Base-by-base conservation (phyloP, 1,284 basidiomycete genomes). In the Chalciporus sp. region DNA sequence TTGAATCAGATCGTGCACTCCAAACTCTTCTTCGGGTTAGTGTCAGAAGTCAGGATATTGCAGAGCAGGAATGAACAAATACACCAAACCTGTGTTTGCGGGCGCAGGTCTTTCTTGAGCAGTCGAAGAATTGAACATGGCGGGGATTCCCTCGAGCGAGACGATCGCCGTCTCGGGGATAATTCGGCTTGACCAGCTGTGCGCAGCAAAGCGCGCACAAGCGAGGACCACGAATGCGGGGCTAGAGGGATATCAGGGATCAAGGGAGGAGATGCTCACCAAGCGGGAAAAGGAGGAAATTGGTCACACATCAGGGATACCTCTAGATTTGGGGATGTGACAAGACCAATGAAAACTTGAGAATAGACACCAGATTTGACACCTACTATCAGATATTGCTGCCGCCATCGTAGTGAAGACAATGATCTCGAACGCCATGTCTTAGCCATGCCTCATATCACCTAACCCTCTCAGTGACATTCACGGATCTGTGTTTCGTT, bases 301-400 rank as follows among this genome's bases (percentile, higher is more conserved):
- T 12, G 46, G 12, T 58, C 61, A 45, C 57, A 88, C 85, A 82
- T 71, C 9, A 86, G 70, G 0, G 88, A 88, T 8, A 72, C 64
- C 48, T 84, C 80, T 66, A 93, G 79, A 58, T 92, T 70, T 47
- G 83, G 76, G 2, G 92, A 92, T 8, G 91, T 93, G 42, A 91
- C 71, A 48, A 94, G 78, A 9, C 90, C 90, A 60, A 94, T 87
- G 58, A 93, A 73, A 68, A 92, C 91, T 91, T n/a, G n/a, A n/a
- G n/a, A n/a, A n/a, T n/a, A n/a, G n/a, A n/a, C n/a, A n/a, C n/a
- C n/a, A n/a, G n/a, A n/a, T n/a, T n/a, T n/a, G n/a, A n/a, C n/a
- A n/a, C n/a, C n/a, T n/a, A n/a, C n/a, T n/a, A n/a, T n/a, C n/a
- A n/a, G n/a, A n/a, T n/a, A n/a, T n/a, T n/a, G n/a, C n/a, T n/a